These are phyloP conservation scores for Xerocomus nothofagi DNA, from an alignment of 1,284 basidiomycete species.

Conservation along the genomic window DNA sequence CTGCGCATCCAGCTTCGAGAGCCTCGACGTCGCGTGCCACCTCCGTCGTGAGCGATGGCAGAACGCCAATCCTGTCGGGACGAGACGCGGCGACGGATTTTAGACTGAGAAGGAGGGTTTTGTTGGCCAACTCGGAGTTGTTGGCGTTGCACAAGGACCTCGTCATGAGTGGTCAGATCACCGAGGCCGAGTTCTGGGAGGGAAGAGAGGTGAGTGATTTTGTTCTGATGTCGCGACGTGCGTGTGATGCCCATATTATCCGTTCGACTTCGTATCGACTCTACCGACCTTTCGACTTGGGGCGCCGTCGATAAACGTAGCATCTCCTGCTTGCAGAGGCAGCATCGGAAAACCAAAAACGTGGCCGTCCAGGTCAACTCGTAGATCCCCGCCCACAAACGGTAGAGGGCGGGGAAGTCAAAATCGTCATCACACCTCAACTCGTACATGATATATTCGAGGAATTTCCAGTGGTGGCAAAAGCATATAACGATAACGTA, in stretches of 20 bases:
- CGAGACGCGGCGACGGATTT: constrained; percentile 65
- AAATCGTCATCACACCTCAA: constrained; percentile 91
- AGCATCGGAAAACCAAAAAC: constrained; percentile 71
- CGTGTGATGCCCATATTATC: neutral
- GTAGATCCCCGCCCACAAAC: constrained; percentile 89
- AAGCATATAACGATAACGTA: constrained; percentile 92
- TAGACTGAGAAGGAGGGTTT: constrained; percentile 74
- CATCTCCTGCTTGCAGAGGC: constrained; percentile 72
- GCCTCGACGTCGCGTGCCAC: constrained; percentile 54
- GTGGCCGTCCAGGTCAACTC: constrained; percentile 82
- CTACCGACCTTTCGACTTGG: neutral
- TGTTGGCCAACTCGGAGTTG: constrained; percentile 75
- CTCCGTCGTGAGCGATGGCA: constrained; percentile 58
- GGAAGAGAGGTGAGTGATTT: constrained; percentile 75
- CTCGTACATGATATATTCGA: constrained; percentile 96
- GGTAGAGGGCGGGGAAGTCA: constrained; percentile 77
- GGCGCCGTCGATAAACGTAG: constrained; percentile 36
- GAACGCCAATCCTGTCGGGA: constrained; percentile 55
- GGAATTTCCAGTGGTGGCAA: constrained; percentile 93
- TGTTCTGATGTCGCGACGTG: neutral
- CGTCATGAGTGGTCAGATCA: constrained; percentile 81
- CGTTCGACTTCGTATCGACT: neutral
- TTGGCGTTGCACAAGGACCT: constrained; percentile 81
- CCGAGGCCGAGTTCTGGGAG: constrained; percentile 94
- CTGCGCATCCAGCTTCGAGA: constrained; percentile 30